Conservation (phyloP, 768 basidiomycete genomes). For the Paxillus ammoniavirescens region DNA sequence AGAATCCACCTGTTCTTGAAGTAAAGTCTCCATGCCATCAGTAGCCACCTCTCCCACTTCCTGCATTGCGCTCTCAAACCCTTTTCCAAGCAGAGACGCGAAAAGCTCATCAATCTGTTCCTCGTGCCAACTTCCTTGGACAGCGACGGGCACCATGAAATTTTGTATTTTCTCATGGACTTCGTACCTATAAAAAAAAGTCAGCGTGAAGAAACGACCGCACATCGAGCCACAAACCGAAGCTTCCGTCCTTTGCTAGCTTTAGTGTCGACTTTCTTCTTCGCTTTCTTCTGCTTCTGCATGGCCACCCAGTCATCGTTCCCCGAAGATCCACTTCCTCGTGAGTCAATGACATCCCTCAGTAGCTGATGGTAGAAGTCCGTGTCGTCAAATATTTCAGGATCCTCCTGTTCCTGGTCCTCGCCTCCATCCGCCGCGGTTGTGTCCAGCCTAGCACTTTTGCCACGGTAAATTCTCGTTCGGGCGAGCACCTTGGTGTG, state of each 20-base stretch:
- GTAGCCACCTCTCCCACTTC: constrained; percentile 29
- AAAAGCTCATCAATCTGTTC: constrained; percentile 97
- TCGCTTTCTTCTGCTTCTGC: constrained; percentile 69
- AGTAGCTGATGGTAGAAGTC: constrained; percentile 94
- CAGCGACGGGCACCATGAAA: constrained; percentile 89
- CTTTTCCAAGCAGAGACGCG: constrained; percentile 78
- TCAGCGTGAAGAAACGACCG: neutral
- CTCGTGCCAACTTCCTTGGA: constrained; percentile 80
- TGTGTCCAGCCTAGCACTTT: constrained; percentile 42
- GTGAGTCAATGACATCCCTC: constrained; percentile 84
- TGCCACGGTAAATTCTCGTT: constrained; percentile 57
- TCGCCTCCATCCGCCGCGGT: constrained; percentile 32
- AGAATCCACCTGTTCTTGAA: constrained; percentile 33
- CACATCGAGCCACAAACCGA: constrained; percentile 46
- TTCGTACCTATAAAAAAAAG: constrained; percentile 63
- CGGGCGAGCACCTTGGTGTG: constrained; percentile 57
- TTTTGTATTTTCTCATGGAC: constrained; percentile 95
- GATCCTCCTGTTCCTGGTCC: constrained; percentile 34
- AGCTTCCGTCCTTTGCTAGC: constrained; percentile 95
- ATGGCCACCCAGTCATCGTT: constrained; percentile 60
- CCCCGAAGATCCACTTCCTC: constrained; percentile 41
- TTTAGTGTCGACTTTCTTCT: constrained; percentile 91
- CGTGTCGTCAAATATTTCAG: constrained; percentile 77
- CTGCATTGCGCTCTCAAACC: constrained; percentile 44
- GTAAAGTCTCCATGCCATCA: constrained; percentile 19